Conservation (phyloP, 768 basidiomycete species). For the Daedaleopsis nitida region DNA sequence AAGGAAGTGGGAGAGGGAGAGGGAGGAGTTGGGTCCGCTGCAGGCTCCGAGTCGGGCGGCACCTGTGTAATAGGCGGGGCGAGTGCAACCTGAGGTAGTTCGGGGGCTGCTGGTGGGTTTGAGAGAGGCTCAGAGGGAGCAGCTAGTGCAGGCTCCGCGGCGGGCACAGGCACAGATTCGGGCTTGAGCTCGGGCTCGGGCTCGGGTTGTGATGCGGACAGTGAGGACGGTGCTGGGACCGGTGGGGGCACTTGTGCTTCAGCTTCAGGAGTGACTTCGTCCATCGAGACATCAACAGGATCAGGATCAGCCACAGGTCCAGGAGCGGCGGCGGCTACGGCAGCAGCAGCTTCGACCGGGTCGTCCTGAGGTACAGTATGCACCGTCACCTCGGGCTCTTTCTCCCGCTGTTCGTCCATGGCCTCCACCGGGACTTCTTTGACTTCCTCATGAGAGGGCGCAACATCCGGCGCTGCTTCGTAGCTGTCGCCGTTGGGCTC, state of each 20-base stretch:
- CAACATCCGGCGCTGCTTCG: background rate
- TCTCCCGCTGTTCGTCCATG: background rate
- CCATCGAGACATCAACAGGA: slow-evolving; percentile 15
- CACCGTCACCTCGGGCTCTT: slow-evolving; percentile 3
- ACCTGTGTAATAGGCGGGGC: too few relatives aligned
- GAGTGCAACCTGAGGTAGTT: too few relatives aligned
- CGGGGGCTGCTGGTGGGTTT: background rate
- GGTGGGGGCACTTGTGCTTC: background rate
- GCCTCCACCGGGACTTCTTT: background rate
- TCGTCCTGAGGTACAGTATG: slow-evolving; percentile 9
- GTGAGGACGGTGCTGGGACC: background rate
- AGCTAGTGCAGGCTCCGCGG: background rate
- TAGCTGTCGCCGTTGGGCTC: background rate
- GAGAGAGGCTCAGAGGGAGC: background rate
- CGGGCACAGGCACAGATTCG: background rate
- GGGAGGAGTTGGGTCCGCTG: too few relatives aligned
- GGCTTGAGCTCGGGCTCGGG: background rate
- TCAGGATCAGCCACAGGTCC: slow-evolving; percentile 1
- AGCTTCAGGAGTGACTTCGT: background rate
- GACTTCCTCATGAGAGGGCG: background rate
- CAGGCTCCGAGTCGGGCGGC: too few relatives aligned
- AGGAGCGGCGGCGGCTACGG: background rate
- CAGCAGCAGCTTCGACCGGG: slow-evolving; percentile 1
- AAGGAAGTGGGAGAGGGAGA: too few relatives aligned
- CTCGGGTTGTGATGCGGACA: background rate